Evolutionary conservation across 164 flowering plant genomes (phyloP).

Genomic region (Hamamelis virginiana): DNA sequence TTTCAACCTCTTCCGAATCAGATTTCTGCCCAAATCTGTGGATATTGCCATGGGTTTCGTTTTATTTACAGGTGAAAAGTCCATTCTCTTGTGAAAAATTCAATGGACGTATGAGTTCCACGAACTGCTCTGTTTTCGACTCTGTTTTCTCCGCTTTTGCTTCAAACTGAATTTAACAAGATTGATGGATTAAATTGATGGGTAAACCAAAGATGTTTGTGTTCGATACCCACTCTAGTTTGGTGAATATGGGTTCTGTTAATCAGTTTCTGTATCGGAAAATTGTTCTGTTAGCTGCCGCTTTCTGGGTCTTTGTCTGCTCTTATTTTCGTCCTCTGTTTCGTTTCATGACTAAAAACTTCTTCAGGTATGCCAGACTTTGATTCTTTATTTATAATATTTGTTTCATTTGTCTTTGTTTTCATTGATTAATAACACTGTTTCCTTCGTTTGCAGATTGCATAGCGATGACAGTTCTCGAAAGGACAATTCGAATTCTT

Average conservation of each 20-base stretch:
- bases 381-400: not conserved
- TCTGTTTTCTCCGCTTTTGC: slow-evolving; percentile 28
- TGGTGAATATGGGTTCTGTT: slow-evolving; percentile 19
- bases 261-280: slow-evolving; percentile 20
- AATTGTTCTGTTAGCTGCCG: slow-evolving; percentile 13
- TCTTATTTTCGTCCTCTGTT: slow-evolving; percentile 34
- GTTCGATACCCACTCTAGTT: slow-evolving; percentile 10
- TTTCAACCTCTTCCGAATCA: slow-evolving; percentile 34
- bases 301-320: slow-evolving; percentile 28
- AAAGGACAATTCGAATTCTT: slow-evolving; percentile 5
- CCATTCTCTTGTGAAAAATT: slow-evolving; percentile 24
- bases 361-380: slow-evolving; percentile 36
- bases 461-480: not conserved
- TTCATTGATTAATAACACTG: not conserved
- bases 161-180: slow-evolving; percentile 29
- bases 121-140: slow-evolving; percentile 19
- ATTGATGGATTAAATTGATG: slow-evolving; percentile 17
- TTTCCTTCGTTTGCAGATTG: slow-evolving; percentile 15
- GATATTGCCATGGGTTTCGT: not conserved
- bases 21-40: not conserved
- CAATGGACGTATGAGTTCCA: slow-evolving; percentile 24
- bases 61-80: slow-evolving; percentile 32
- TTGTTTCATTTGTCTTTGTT: not conserved
- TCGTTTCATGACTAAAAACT: slow-evolving; percentile 14
- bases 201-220: slow-evolving; percentile 8